These are phyloP conservation scores for Limtongozyma cylindracea DNA, from an alignment of 805 yeast species.

Conservation along the genomic window DNA sequence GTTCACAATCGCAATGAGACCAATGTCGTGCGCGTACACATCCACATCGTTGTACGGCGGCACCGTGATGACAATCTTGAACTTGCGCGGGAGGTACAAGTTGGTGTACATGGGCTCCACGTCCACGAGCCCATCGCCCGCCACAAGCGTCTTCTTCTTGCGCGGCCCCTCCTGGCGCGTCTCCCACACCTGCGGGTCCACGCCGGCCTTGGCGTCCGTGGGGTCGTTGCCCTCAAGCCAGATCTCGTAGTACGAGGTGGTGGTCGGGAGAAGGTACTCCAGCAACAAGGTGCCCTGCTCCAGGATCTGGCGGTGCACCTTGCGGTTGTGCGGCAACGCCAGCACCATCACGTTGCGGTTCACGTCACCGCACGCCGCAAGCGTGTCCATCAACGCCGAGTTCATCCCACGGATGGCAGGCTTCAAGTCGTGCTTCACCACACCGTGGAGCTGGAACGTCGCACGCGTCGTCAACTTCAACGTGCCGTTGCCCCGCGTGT, in stretches of 20 bases:
- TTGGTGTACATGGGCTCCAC: constrained; percentile 77
- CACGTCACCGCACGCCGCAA: constrained; percentile 98
- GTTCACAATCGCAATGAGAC: constrained; percentile 72
- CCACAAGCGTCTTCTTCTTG: constrained; percentile 60
- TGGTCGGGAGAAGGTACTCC: constrained; percentile 65
- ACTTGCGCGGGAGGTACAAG: constrained; percentile 81
- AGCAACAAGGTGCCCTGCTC: constrained; percentile 39
- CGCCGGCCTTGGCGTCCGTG: constrained; percentile 37
- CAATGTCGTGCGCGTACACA: constrained; percentile 88
- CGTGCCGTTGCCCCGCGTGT: constrained; percentile 75
- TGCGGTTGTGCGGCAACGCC: constrained; percentile 71
- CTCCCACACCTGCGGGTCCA: constrained; percentile 39
- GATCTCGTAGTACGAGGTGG: constrained; percentile 91
- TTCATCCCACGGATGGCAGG: constrained; percentile 88
- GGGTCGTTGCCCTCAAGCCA: constrained; percentile 81
- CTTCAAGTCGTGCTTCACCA: constrained; percentile 71
- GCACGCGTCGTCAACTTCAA: constrained; percentile 91
- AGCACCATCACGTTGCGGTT: constrained; percentile 86
- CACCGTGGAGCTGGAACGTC: constrained; percentile 89
- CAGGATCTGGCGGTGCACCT: constrained; percentile 55
- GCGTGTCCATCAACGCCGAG: constrained; percentile 70
- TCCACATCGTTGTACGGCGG: constrained; percentile 96
- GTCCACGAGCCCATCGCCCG: constrained; percentile 65
- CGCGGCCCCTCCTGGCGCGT: constrained; percentile 50
- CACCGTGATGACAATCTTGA: constrained; percentile 80